These are phyloP conservation scores for Mycena amicta DNA, from an alignment of 768 basidiomycete genomes.

Conservation along the genomic window DNA sequence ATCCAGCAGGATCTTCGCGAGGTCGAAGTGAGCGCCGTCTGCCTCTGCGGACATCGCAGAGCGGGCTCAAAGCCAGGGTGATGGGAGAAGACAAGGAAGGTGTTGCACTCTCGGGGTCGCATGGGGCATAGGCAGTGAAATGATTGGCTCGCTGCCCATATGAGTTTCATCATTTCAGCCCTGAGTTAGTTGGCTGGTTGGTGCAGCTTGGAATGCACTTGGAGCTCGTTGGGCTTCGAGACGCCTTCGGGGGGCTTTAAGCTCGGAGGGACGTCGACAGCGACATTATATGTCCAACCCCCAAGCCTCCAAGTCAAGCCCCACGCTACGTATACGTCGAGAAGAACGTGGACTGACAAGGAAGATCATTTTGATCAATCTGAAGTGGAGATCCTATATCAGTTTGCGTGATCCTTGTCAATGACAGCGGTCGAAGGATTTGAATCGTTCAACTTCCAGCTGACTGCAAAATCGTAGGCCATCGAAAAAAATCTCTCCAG, in stretches of 20 bases:
- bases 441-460: no score
- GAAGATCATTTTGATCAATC: background rate
- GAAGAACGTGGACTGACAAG: background rate
- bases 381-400: no score
- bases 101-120: background rate
- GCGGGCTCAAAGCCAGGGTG: background rate
- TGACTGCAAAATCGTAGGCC: no score
- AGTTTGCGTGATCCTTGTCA: no score
- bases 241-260: background rate
- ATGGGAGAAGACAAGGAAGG: background rate
- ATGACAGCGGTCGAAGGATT: no score
- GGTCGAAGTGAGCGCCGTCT: background rate
- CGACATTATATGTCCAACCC: background rate
- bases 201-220: no score
- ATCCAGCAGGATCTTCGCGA: background rate
- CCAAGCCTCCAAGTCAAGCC: background rate
- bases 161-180: background rate
- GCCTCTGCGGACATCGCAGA: background rate
- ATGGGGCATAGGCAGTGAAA: no score
- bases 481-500: no score
- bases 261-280: background rate
- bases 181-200: no score
- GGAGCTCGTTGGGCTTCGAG: background rate
- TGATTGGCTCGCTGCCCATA: background rate
- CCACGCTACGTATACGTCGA: background rate